Percentiles rank a stretch among this genome's conserved stretches.
phyloP scores from a whole-genome alignment of 192 early-diverging fungal genomes.

The Blastocladiella britannica region DNA sequence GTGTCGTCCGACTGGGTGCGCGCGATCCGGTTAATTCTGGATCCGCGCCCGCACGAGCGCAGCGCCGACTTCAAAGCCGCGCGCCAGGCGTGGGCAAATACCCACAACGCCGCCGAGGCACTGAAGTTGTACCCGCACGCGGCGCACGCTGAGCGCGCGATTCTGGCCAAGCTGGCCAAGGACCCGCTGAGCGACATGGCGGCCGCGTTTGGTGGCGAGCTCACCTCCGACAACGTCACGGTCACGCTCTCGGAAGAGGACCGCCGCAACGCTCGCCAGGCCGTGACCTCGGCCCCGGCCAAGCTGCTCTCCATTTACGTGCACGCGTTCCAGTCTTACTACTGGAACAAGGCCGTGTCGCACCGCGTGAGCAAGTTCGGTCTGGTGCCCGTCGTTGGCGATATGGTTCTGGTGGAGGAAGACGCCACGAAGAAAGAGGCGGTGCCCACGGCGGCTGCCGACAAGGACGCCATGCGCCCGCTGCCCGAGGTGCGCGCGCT shows the following conservation, averaged over 20 bases:
- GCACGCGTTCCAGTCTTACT: conserved; percentile 84
- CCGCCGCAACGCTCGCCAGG: too few species aligned
- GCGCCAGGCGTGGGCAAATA: conserved; percentile 40
- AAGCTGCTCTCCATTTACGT: conserved; percentile 80
- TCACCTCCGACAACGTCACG: not conserved
- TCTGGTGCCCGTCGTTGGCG: conserved; percentile 47
- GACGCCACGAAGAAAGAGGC: conserved; percentile 11
- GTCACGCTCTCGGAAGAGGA: not conserved
- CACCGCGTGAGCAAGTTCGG: conserved; percentile 52
- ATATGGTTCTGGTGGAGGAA: conserved; percentile 44
- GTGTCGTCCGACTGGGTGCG: conserved; percentile 46
- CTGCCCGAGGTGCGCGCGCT: conserved; percentile 23
- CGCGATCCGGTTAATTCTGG: conserved; percentile 62
- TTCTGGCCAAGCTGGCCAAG: conserved; percentile 36
- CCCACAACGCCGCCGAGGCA: conserved; percentile 35
- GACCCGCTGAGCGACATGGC: conserved; percentile 22
- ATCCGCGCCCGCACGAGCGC: conserved; percentile 54
- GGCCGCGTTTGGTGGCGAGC: conserved; percentile 38
- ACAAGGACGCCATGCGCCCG: conserved; percentile 1
- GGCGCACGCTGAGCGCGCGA: conserved; percentile 48
- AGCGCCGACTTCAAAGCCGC: conserved; percentile 38
- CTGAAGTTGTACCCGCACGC: conserved; percentile 40
- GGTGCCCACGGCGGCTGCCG: conserved; percentile 7
- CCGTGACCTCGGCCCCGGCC: conserved; percentile 39
- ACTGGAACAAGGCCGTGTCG: conserved; percentile 79